A percentile compares a stretch with the other conserved stretches of the same genome.
Evolutionary conservation across 345 rosid genomes (phyloP).

Genomic region (Rhodamnia rubescens): DNA sequence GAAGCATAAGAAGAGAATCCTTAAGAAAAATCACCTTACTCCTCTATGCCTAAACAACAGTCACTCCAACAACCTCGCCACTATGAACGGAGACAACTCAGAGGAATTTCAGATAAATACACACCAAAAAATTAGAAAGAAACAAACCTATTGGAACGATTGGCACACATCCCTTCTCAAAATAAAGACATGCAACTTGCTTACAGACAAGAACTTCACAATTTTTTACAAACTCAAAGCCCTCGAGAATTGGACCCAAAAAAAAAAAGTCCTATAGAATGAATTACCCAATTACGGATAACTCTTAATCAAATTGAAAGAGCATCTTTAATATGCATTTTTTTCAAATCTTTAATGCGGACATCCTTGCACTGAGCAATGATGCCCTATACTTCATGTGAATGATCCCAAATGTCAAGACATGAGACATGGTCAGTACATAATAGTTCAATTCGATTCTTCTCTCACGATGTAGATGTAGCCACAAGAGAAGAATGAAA

Average conservation of each 20-base stretch:
- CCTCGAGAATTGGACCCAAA: neutral
- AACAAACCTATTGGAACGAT: neutral
- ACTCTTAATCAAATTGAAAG: neutral
- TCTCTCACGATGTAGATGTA: neutral
- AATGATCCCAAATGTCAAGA: neutral
- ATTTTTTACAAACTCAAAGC: neutral
- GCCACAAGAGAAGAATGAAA: neutral
- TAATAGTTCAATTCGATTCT: neutral
- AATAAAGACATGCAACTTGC: neutral
- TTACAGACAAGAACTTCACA: neutral
- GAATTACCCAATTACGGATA: neutral
- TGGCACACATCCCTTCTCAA: neutral
- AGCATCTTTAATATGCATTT: neutral
- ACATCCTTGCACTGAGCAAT: neutral
- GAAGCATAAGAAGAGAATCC: constrained; percentile 2
- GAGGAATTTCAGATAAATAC: neutral
- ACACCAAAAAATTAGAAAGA: neutral
- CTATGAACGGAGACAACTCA: neutral
- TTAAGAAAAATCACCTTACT: neutral
- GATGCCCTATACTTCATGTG: neutral
- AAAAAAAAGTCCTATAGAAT: neutral
- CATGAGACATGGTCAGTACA: neutral
- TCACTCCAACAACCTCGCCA: neutral
- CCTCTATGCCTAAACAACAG: neutral
- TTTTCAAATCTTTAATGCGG: neutral